Evolutionary conservation across 495 filamentous ascomycete species (phyloP).

Genomic region (Wilcoxina mikolae): DNA sequence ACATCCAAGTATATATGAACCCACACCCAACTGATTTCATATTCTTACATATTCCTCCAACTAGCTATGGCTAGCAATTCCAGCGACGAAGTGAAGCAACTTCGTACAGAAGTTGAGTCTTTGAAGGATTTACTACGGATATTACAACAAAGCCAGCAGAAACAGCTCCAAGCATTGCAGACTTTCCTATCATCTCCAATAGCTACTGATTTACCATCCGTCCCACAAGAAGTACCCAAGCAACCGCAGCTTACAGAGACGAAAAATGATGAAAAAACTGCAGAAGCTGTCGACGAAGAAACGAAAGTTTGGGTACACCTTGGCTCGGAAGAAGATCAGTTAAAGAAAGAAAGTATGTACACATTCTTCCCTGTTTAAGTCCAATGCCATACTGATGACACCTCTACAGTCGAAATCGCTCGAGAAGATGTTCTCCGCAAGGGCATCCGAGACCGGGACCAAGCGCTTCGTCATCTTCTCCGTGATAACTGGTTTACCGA

Average conservation of each 20-base stretch:
- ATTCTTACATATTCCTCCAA: no score
- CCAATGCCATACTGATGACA: not conserved
- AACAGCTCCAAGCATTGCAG: not conserved
- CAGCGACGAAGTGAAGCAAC: not conserved
- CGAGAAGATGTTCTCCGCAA: not conserved
- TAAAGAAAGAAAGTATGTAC: no score
- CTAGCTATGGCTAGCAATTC: no score
- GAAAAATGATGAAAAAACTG: not conserved
- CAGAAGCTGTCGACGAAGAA: not conserved
- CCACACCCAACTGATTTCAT: no score
- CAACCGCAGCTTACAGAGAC: not conserved
- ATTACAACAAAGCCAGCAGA: not conserved
- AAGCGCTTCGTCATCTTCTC: not conserved
- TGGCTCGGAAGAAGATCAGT: no score
- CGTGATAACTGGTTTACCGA: not conserved
- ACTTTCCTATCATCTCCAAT: not conserved
- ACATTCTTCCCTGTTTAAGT: not conserved
- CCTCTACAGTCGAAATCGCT: no score
- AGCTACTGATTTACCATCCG: not conserved
- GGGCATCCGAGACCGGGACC: not conserved
- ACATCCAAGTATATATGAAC: no score
- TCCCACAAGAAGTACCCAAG: not conserved
- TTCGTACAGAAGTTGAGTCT: not conserved
- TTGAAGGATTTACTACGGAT: not conserved
- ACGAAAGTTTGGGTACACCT: not conserved